Base-by-base conservation (phyloP, 352 stramenopile species). In the Aphanomyces stellatus region DNA sequence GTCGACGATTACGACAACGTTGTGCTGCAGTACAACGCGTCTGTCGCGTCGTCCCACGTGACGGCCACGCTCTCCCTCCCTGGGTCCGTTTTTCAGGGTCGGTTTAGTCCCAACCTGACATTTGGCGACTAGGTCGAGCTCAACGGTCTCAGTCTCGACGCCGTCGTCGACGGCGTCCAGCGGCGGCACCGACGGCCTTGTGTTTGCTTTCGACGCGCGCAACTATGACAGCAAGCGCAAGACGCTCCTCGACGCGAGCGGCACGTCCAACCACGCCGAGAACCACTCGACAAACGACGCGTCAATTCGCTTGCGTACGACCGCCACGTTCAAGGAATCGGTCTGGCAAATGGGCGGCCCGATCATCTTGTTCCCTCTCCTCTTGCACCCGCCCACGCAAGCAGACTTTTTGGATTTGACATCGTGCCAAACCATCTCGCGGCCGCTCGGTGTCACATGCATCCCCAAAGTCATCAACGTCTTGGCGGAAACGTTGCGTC, bases 401-500 rank as follows among this genome's bases (percentile, higher is more conserved):
- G 8, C n/a, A 22, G 15, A 51, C 13, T 35, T 24, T 11, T 33
- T 67, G 43, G 42, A 71, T 33, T n/a, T 55, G 25, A 55, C 27
- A 19, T 46, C 41, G 24, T 66, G 59, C 46, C 42, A 66, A 53
- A 65, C 89, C 56, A 85, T 91, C 64, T 74, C 83, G 10, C 78
- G 82, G n/a, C 82, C 85, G 4, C 76, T 94, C 40, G 83, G 83
- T 13, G 71, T 84, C 24, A 77, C 70, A 37, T 87, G 75, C 64
- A 80, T 94, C 37, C 80, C 83, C 1, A 89, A 89, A 57, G 83
- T 92, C 24, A 75, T 94, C 10, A 63, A 88, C 28, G 57, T 94
- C 24, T 79, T 94, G 31, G 85, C 82, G 4, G 85, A 94, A 64
- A 91, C 91, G 61, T 88, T 94, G 78, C 82, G 85, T 30, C 83